Evolutionary conservation across 2,329 filamentous ascomycete species (phyloP), one percentile per base, ranked within the genome.

Genomic region (Fusarium oligoseptatum): DNA sequence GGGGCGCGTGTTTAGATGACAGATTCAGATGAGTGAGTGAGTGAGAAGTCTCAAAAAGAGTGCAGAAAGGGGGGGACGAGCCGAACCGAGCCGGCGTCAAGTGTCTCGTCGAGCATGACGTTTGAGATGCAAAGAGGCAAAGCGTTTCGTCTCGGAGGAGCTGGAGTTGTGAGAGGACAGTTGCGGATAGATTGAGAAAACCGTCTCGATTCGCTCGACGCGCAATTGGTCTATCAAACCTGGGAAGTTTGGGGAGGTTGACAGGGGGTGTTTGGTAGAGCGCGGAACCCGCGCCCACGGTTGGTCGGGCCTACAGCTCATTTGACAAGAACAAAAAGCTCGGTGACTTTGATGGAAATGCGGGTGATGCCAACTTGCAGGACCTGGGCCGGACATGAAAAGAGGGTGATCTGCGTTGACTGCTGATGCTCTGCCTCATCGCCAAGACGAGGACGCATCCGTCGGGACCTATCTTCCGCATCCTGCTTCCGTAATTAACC

Each of bases 21-120:
- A 43, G 32, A 22, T 39, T 20, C 34, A 55, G 45, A 64, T 56
- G 48, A 24, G 48, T 17, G 17, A 52, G 48, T 20, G 45, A 29
- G 24, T 29, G 48, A 52, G 27, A 29, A 24, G 57, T 52, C 36
- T 55, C 32, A 57, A 66, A 66, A 56, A 43, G 62, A 66, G 36
- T 37, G 55, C 61, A 55, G 55, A 73, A 66, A 52, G 27, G 68
- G 66, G 32, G 68, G 67, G 66, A 64, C 74, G 73, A 71, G 66
- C 74, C 74, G 74, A 73, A 48, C 60, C 70, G 62, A 64, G 15
- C 45, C 61, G 55, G 39, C 36, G 56, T 61, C 62, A 66, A 61
- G 41, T 50, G 57, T 56, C 48, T 67, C 39, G 60, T 67, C 45
- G 15, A 60, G 67, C 37, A 52, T 72, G 39, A 56, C 14, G 27